Evolutionary conservation across 1,284 basidiomycete species (phyloP), one percentile per base, ranked within the genome.

Genomic region (Ceratobasidium theobromae): DNA sequence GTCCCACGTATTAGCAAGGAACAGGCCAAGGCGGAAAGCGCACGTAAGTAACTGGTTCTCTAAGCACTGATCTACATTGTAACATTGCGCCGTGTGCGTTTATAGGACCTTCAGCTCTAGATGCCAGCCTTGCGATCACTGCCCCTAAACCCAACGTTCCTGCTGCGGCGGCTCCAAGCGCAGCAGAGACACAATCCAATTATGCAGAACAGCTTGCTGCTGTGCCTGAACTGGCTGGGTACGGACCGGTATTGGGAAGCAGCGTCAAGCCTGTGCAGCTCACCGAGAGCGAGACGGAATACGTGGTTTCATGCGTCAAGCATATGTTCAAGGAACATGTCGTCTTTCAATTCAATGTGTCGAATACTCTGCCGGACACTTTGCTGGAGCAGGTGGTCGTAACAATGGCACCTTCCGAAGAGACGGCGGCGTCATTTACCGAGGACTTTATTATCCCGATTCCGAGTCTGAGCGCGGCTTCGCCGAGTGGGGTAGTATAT

Each of bases 311-410:
- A 14, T 94, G 91, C 70, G 92, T 98, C 77, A 99, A 98, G 80
- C 97, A 99, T 77, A 85, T 98, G 65, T 99, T 95, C 85, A 89
- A 88, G 75, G 92, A 95, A 69, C 93, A 99, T 75, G 77, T 99
- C 69, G 96, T 99, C 43, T 96, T 98, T 86, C 95, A 99, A 89
- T 98, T 94, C 85, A 98, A 98, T 79, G 87, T 99, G 57, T 93
- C 93, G 67, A 99, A 99, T 76, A 99, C 97, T n/a, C 84, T 99
- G 64, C 88, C 94, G n/a, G 97, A 99, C 75, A 95, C 93, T 2
- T 89, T 99, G 4, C 81, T 99, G 68, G 97, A 99, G 76, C 87
- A 95, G 72, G 93, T 97, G 18, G 91, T 94, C n/a, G 92, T 99
- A 11, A 84, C 94, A 72, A 96, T 98, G 88, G 84, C 88, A 70